Conservation (phyloP, 352 stramenopile genomes). For the Phytophthora constricta region DNA sequence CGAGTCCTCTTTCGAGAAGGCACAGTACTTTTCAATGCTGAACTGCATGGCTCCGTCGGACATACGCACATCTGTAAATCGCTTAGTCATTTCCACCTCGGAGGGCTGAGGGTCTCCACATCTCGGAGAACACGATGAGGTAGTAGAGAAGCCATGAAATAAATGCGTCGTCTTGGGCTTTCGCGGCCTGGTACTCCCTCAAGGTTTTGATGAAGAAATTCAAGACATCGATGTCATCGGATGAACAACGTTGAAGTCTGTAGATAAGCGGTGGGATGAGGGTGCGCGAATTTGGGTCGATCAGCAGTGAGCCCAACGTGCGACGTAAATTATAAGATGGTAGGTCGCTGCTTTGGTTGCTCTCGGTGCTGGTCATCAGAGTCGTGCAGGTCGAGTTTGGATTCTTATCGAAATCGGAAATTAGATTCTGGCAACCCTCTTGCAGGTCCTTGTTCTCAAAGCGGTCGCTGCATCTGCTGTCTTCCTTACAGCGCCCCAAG, state of each 20-base stretch:
- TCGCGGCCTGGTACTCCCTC: neutral
- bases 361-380: slow-evolving; percentile 15
- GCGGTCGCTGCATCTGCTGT: slow-evolving; percentile 24
- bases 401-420: slow-evolving; percentile 33
- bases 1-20: slow-evolving; percentile 45
- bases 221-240: slow-evolving; percentile 36
- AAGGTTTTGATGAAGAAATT: slow-evolving; percentile 28
- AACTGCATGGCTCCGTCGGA: slow-evolving; percentile 8
- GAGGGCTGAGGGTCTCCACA: slow-evolving; percentile 44
- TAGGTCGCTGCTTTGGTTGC: slow-evolving; percentile 8
- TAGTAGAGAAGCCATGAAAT: slow-evolving; percentile 44
- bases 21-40: slow-evolving; percentile 48
- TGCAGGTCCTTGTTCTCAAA: slow-evolving; percentile 29
- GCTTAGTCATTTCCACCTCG: neutral
- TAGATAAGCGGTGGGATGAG: slow-evolving; percentile 51
- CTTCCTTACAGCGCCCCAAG: slow-evolving; percentile 27
- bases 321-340: slow-evolving; percentile 37
- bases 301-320: slow-evolving; percentile 37
- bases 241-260: slow-evolving; percentile 44
- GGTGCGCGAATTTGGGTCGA: slow-evolving; percentile 22
- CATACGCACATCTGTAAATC: slow-evolving; percentile 25
- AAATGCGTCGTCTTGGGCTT: slow-evolving; percentile 36
- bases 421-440: slow-evolving; percentile 26
- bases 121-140: slow-evolving; percentile 60
- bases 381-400: slow-evolving; percentile 32